Evolutionary conservation across 1,284 basidiomycete species (phyloP).

Genomic region (Cutaneotrichosporon arboriforme): DNA sequence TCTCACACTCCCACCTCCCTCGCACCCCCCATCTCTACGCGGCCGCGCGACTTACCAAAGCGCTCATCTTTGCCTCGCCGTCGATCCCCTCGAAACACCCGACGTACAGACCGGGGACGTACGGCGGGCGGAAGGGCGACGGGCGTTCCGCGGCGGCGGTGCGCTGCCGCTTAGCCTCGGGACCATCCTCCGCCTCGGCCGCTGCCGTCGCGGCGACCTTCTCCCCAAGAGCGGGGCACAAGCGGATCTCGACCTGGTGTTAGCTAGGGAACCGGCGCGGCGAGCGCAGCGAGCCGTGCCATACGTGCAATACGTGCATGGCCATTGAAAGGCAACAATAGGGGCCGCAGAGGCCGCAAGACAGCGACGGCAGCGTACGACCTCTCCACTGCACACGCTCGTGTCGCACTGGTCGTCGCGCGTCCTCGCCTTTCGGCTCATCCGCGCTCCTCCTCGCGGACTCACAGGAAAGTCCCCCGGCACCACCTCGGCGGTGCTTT

Average conservation of each 20-base stretch:
- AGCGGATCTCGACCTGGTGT: constrained; percentile 67
- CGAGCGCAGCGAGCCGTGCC: too few relatives aligned
- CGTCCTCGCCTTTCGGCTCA: too few relatives aligned
- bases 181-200: constrained; percentile 9
- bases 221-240: constrained; percentile 72
- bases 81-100: constrained; percentile 64
- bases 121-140: constrained; percentile 76
- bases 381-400: too few relatives aligned
- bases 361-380: too few relatives aligned
- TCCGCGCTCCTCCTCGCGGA: too few relatives aligned
- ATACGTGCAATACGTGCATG: too few relatives aligned
- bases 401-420: too few relatives aligned
- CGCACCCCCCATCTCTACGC: too few relatives aligned
- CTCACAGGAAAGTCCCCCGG: constrained; percentile 12
- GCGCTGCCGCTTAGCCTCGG: constrained; percentile 33
- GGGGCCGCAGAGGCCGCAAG: too few relatives aligned
- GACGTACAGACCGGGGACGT: constrained; percentile 64
- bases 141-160: constrained; percentile 10
- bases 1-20: too few relatives aligned
- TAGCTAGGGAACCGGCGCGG: neutral
- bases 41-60: constrained; percentile 57
- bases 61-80: constrained; percentile 61
- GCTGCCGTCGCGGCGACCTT: constrained; percentile 49
- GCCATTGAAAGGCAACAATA: too few relatives aligned
- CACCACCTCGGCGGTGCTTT: constrained; percentile 60